A percentile compares a stretch with the other conserved stretches of the same genome.
phyloP scores from a whole-genome alignment of 345 rosid genomes.

The Angophora floribunda region DNA sequence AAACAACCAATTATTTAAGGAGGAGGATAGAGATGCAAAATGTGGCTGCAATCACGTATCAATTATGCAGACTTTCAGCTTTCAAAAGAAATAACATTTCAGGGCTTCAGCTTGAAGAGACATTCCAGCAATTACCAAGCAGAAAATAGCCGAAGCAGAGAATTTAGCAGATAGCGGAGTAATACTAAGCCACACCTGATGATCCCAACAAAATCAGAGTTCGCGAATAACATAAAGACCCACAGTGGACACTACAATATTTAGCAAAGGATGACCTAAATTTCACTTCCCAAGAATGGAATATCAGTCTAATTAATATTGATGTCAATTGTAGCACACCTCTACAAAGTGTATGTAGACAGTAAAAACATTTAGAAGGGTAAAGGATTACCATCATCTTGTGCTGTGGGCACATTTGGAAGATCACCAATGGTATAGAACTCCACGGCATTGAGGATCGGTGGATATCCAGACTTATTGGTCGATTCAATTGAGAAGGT shows the following conservation, averaged over 20 bases:
- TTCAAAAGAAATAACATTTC: neutral
- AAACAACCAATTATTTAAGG: neutral
- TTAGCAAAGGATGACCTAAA: neutral
- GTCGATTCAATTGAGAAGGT: neutral
- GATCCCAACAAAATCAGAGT: neutral
- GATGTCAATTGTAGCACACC: neutral
- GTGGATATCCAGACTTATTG: neutral
- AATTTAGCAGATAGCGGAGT: neutral
- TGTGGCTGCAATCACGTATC: neutral
- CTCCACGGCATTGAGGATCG: neutral
- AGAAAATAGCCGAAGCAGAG: neutral
- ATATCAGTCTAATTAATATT: too few relatives aligned
- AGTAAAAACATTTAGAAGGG: too few relatives aligned
- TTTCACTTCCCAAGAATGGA: neutral
- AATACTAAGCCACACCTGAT: neutral
- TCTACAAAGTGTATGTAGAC: neutral
- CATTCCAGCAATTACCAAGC: neutral
- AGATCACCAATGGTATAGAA: neutral
- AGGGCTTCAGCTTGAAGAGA: neutral
- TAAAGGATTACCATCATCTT: neutral
- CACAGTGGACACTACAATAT: neutral
- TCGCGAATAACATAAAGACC: neutral
- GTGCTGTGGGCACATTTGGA: neutral
- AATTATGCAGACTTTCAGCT: neutral
- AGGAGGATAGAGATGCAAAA: neutral